Base-by-base conservation (phyloP, 1,139 yeast species). In the Pichia sp. region DNA sequence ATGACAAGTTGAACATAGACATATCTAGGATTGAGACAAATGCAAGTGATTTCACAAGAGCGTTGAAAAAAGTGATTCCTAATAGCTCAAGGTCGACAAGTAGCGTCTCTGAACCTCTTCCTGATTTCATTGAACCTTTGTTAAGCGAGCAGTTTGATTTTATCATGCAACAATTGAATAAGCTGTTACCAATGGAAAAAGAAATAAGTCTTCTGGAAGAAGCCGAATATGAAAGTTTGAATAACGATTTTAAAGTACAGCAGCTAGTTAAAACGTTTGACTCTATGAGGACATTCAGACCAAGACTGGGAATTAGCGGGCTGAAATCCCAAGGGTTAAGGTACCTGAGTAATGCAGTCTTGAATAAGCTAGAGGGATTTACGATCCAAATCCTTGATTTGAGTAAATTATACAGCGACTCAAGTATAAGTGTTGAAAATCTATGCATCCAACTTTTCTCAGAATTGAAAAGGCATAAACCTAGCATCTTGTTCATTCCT, bases 401-500 rank as follows among this genome's bases (percentile, higher is more conserved):
- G 58, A 90, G 92, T 1, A 78, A 85, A 23, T 70, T 93, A 57
- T 82, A 85, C 62, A 84, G 93, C 13, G 98, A 92, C 64, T 78
- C 95, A 5, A 80, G 95, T 0, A 75, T 90, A 59, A 83, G 96
- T 0, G 85, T 95, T 1, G 99, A 93, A 65, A 88, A 90, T 67
- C 79, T 88, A 0, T 78, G 92, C 44, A 88, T 93, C 31, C 97
- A 90, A 66, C 78, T 89, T 30, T 85, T 95, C 66, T 77, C 87
- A 32, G 99, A 93, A 70, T 96, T 96, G 3, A 81, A 89, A 62
- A 81, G 96, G 65, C 95, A 92, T 61, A 89, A 87, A 57, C 99
- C 99, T 0, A 82, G 96, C 11, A 85, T 95, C 10, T 72, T 95
- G 3, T 87, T 81, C 66, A 81, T 93, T 54, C 97, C 99, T 1